Evolutionary conservation across 1,284 basidiomycete genomes (phyloP).

Genomic region (Ceratobasidium sp.): DNA sequence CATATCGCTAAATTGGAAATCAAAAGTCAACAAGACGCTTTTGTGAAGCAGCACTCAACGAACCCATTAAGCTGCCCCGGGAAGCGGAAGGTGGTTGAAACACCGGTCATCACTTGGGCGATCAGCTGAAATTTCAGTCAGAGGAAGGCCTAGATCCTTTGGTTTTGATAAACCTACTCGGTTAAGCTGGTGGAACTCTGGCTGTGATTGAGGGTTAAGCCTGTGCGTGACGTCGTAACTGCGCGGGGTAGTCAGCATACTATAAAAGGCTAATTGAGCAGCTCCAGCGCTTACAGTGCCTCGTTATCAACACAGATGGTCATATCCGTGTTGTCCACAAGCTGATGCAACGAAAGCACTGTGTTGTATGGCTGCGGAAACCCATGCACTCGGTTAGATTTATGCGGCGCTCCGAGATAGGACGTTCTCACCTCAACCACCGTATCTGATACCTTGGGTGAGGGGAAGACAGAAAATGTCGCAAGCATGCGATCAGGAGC

Average conservation of each 20-base stretch:
- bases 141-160: slow-evolving; percentile 26
- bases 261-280: neutral
- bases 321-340: slow-evolving; percentile 89
- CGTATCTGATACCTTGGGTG: slow-evolving; percentile 94
- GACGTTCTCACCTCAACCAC: slow-evolving; percentile 69
- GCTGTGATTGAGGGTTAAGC: slow-evolving; percentile 73
- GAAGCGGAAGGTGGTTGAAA: slow-evolving; percentile 89
- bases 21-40: neutral
- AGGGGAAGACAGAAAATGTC: slow-evolving; percentile 90
- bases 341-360: slow-evolving; percentile 86
- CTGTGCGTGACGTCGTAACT: slow-evolving; percentile 82
- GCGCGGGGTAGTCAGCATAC: neutral
- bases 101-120: slow-evolving; percentile 85
- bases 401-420: neutral
- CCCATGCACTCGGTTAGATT: slow-evolving; percentile 30
- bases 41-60: slow-evolving; percentile 44
- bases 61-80: slow-evolving; percentile 91
- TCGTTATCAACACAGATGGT: slow-evolving; percentile 94
- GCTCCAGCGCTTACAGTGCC: slow-evolving; percentile 64
- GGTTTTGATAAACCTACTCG: slow-evolving; percentile 57
- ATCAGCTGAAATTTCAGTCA: slow-evolving; percentile 60
- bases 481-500: slow-evolving; percentile 92
- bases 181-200: slow-evolving; percentile 80
- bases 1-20: slow-evolving; percentile 66
- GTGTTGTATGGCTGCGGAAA: slow-evolving; percentile 81